Base-by-base conservation (phyloP, 495 filamentous ascomycete species). In the Bacidia gigantensis region DNA sequence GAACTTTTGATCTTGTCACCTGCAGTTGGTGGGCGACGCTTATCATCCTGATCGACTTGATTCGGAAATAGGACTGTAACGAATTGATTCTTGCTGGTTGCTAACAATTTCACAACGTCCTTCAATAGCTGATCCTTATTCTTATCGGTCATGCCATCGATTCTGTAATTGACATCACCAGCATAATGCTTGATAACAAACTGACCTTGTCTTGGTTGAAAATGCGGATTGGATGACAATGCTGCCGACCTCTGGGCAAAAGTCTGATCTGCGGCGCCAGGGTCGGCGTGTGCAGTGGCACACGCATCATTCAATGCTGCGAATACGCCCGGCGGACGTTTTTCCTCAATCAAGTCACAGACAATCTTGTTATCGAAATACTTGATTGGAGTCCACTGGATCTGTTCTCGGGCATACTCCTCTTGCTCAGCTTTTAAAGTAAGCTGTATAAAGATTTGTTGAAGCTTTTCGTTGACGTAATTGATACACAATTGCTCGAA, bases 281-380 rank as follows among this genome's bases (percentile, higher is more conserved):
- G 86, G 67, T 97, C 93, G 26, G 93, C 93, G 63, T 96, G 88
- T 11, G 92, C 93, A 18, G 92, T 96, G 49, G 89, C 92, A 59
- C 93, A 96, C 26, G 93, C 93, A 67, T 99, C 93, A 57, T 99
- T 99, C 65, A 99, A 67, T 1, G 88, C 89, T 11, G 93, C 88
- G 65, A 99, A 97, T 20, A 99, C 82, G 58, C 93, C 93, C 1
- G 89, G 85, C 14, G 93, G 93, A 26, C 88, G 73, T 66, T 84
- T 81, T 58, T 92, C 86, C 65, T 97, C 93, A 58, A 99, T 97
- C 60, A 99, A 66, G 52, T 96, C 92, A 65, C 93, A 99, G 41
- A 99, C 93, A 45, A 99, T 79, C 73, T 96, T 97, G 73, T 99
- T 99, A 69, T 99, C 93, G 56, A 99, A 99, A 69, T 97, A 99